Percentiles rank a stretch among this genome's conserved stretches.
Conservation (phyloP, 768 basidiomycete genomes). For the Exsudoporus frostii region DNA sequence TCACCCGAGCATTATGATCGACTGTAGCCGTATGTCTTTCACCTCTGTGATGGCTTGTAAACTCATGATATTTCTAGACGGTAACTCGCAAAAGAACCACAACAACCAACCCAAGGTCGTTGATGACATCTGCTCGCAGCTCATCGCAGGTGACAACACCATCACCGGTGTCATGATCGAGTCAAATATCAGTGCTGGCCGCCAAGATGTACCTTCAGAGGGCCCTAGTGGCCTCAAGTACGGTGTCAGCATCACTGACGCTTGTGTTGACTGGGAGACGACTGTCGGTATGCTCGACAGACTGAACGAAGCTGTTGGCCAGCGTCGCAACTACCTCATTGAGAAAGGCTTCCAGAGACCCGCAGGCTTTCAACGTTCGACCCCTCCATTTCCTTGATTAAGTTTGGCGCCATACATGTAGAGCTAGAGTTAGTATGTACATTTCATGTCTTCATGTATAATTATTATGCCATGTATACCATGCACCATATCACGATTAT, state of each 20-base stretch:
- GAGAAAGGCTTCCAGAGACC: conserved; percentile 24
- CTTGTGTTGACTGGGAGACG: conserved; percentile 82
- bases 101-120: conserved; percentile 85
- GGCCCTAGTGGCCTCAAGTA: conserved; percentile 69
- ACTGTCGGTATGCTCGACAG: conserved; percentile 74
- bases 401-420: background rate
- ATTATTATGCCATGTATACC: background rate
- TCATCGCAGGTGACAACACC: conserved; percentile 58
- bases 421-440: background rate
- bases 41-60: background rate
- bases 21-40: conserved; percentile 67
- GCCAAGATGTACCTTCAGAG: conserved; percentile 79
- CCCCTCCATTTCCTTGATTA: conserved; percentile 12
- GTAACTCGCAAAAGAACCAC: conserved; percentile 95
- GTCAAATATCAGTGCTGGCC: conserved; percentile 86
- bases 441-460: background rate
- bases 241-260: conserved; percentile 89
- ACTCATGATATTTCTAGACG: conserved; percentile 48
- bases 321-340: conserved; percentile 26
- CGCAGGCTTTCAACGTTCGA: conserved; percentile 26
- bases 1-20: conserved; percentile 79
- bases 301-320: conserved; percentile 49
- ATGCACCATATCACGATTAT: background rate
- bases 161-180: conserved; percentile 99
- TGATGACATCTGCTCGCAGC: conserved; percentile 68